These are phyloP conservation scores for Breynia disticha DNA, from an alignment of 441 rosid species.

Conservation along the genomic window DNA sequence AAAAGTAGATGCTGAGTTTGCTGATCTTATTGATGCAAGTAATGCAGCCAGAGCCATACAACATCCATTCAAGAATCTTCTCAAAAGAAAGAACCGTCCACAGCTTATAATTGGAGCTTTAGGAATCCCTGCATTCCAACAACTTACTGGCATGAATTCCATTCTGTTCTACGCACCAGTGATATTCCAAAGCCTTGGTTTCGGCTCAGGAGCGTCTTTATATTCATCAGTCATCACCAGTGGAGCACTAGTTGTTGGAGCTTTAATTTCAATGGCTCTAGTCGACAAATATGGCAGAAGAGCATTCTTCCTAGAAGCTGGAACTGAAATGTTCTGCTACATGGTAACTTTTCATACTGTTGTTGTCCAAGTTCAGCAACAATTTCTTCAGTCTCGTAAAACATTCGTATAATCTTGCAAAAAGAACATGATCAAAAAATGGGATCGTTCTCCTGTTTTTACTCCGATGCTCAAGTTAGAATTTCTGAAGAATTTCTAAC, in stretches of 20 bases:
- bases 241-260: slow-evolving; percentile 46
- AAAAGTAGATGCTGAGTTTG: slow-evolving; percentile 65
- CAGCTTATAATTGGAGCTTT: slow-evolving; percentile 70
- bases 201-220: slow-evolving; percentile 64
- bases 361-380: too few species aligned
- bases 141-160: slow-evolving; percentile 80
- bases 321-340: slow-evolving; percentile 58
- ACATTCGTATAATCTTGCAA: too few species aligned
- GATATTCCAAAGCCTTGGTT: slow-evolving; percentile 80
- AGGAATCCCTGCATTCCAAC: slow-evolving; percentile 81
- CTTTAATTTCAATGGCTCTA: slow-evolving; percentile 58
- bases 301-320: slow-evolving; percentile 78
- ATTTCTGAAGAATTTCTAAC: too few species aligned
- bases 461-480: too few species aligned
- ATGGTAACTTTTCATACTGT: slow-evolving; percentile 33
- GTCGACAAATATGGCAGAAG: slow-evolving; percentile 78
- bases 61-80: slow-evolving; percentile 69
- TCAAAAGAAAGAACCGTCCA: slow-evolving; percentile 60
- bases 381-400: too few species aligned
- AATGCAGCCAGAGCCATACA: slow-evolving; percentile 50
- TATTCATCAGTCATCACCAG: slow-evolving; percentile 57
- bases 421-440: too few species aligned
- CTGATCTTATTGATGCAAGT: slow-evolving; percentile 74
- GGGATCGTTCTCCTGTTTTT: too few species aligned
- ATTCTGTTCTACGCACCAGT: slow-evolving; percentile 85